phyloP scores from a whole-genome alignment of 192 early-diverging fungal genomes.

The Linnemannia zychae region DNA sequence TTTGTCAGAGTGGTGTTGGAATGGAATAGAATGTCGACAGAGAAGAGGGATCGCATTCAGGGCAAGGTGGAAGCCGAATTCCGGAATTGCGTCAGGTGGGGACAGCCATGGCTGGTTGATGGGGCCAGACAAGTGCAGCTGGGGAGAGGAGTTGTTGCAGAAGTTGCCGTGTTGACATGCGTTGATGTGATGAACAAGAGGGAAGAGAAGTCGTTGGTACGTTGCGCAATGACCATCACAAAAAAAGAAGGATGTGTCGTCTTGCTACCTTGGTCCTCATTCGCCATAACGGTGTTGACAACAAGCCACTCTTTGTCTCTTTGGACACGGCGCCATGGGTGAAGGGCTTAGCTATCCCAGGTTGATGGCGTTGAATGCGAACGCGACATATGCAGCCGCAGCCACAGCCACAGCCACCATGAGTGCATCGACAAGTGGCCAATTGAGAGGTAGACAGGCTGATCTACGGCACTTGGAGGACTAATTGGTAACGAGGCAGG shows the following conservation, averaged over 20 bases:
- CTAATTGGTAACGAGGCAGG: too few relatives aligned
- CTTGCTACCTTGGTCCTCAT: too few relatives aligned
- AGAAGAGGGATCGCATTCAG: slow-evolving; percentile 5
- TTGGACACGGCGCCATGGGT: too few relatives aligned
- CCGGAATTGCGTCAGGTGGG: background rate
- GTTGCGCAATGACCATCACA: background rate
- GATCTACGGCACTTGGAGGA: too few relatives aligned
- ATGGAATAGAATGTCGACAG: slow-evolving; percentile 19
- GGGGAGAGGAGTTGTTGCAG: too few relatives aligned
- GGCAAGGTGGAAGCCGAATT: slow-evolving; percentile 42
- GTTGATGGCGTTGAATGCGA: background rate
- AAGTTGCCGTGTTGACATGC: too few relatives aligned
- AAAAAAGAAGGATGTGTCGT: background rate
- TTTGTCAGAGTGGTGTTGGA: slow-evolving; percentile 9
- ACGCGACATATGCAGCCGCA: background rate
- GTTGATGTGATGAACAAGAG: too few relatives aligned
- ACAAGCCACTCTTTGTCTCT: background rate
- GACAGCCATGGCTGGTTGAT: background rate
- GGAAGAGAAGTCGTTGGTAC: too few relatives aligned
- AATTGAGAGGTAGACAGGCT: background rate
- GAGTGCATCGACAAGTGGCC: background rate
- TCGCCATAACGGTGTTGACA: background rate
- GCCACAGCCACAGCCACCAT: background rate
- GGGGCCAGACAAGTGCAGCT: background rate
- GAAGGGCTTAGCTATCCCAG: background rate